Evolutionary conservation across 345 rosid genomes (phyloP).

Genomic region (Diplotaxis tenuifolia): DNA sequence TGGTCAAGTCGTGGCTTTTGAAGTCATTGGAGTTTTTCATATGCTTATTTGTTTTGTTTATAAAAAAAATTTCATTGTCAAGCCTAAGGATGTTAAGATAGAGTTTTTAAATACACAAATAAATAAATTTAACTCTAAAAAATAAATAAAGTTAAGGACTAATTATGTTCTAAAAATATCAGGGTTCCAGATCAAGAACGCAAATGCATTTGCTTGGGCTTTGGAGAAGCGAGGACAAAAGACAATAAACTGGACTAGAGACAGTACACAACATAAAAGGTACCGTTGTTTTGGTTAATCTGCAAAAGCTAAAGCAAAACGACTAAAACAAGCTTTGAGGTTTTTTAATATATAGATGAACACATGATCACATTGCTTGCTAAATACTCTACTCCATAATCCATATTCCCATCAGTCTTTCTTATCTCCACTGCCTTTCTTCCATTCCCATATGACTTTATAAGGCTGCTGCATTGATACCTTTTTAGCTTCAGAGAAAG

Average conservation of each 20-base stretch:
- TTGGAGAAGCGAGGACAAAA: background rate
- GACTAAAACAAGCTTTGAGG: conserved; percentile 6
- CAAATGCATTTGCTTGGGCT: background rate
- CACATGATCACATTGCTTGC: conserved; percentile 2
- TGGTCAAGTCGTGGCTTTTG: too few species aligned
- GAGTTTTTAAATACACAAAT: too few species aligned
- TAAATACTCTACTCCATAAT: background rate
- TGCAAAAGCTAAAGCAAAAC: conserved; percentile 10
- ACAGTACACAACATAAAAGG: background rate
- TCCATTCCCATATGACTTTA: conserved; percentile 83
- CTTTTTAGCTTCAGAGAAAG: background rate
- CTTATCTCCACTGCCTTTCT: conserved; percentile 15
- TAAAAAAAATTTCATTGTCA: conserved; percentile 16
- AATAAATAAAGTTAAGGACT: too few species aligned
- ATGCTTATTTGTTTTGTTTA: conserved; percentile 28
- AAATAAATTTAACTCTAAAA: too few species aligned
- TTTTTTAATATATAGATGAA: background rate
- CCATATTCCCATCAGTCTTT: conserved; percentile 7
- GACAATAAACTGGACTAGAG: background rate
- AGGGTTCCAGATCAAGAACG: conserved; percentile 11
- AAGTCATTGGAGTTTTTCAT: too few species aligned
- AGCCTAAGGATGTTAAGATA: too few species aligned
- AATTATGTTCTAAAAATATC: too few species aligned
- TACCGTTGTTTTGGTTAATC: background rate
- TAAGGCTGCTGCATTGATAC: conserved; percentile 33